phyloP scores from a whole-genome alignment of 78 protist genomes.

The Speleostelium caveatum region DNA sequence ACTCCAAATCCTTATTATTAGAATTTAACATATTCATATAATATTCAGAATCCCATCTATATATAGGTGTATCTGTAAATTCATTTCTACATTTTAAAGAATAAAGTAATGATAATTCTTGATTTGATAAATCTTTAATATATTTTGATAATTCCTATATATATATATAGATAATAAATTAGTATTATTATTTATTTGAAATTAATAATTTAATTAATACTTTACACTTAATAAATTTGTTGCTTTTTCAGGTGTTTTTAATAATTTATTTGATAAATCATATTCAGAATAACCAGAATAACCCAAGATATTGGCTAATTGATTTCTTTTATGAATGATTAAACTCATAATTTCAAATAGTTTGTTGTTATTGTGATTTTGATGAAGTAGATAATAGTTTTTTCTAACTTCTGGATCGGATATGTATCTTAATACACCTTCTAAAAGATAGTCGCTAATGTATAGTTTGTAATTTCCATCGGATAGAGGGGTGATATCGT shows the following conservation, averaged over 20 bases:
- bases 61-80: slow-evolving; percentile 2
- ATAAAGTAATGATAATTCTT: slow-evolving; percentile 12
- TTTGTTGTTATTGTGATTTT: background rate
- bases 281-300: slow-evolving; percentile 8
- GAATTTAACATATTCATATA: background rate
- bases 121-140: slow-evolving; percentile 11
- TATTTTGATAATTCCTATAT: slow-evolving; percentile 21
- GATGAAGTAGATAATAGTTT: background rate
- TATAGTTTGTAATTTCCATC: background rate
- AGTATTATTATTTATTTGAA: too few species aligned
- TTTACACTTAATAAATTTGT: background rate
- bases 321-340: background rate
- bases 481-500: background rate
- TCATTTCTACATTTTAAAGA: slow-evolving; percentile 4
- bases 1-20: background rate
- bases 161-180: too few species aligned
- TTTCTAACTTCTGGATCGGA: slow-evolving; percentile 12
- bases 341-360: background rate
- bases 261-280: slow-evolving; percentile 24
- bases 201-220: too few species aligned
- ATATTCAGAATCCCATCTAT: slow-evolving; percentile 23
- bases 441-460: background rate
- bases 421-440: slow-evolving; percentile 17
- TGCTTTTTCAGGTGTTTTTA: slow-evolving; percentile 59
- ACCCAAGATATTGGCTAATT: slow-evolving; percentile 13